phyloP scores from a whole-genome alignment of 495 filamentous ascomycete species.

The Xylaria grammica region DNA sequence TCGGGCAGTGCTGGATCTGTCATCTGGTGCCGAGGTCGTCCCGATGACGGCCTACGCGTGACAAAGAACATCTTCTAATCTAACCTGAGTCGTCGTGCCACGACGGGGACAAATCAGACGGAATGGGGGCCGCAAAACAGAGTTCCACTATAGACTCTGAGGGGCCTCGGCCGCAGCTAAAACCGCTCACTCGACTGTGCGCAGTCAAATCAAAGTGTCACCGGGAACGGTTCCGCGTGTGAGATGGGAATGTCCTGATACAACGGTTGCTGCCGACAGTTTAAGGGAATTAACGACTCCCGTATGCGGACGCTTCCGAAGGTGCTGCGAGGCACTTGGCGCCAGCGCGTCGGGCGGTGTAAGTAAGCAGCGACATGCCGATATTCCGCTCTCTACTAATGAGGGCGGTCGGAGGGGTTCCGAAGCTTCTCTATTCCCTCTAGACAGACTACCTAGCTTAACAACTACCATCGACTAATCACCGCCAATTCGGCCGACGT shows the following conservation, averaged over 20 bases:
- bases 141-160: not conserved
- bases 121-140: not conserved
- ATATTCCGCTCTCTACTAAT: too few relatives aligned
- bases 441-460: too few relatives aligned
- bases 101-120: not conserved
- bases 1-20: not conserved
- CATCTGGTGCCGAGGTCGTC: not conserved
- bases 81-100: not conserved
- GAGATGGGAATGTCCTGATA: too few relatives aligned
- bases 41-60: not conserved
- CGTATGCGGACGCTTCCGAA: not conserved
- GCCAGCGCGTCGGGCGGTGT: not conserved
- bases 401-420: too few relatives aligned
- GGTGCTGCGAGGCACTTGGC: not conserved
- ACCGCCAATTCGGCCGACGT: too few relatives aligned
- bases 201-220: too few relatives aligned
- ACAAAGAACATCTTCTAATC: not conserved
- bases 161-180: not conserved
- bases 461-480: too few relatives aligned
- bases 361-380: not conserved
- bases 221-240: not conserved
- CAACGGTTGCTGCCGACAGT: too few relatives aligned
- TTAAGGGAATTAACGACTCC: too few relatives aligned
- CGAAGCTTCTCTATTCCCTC: too few relatives aligned
- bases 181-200: not conserved